These are phyloP conservation scores for Mycena belliarum DNA, from an alignment of 768 basidiomycete genomes.

Conservation along the genomic window DNA sequence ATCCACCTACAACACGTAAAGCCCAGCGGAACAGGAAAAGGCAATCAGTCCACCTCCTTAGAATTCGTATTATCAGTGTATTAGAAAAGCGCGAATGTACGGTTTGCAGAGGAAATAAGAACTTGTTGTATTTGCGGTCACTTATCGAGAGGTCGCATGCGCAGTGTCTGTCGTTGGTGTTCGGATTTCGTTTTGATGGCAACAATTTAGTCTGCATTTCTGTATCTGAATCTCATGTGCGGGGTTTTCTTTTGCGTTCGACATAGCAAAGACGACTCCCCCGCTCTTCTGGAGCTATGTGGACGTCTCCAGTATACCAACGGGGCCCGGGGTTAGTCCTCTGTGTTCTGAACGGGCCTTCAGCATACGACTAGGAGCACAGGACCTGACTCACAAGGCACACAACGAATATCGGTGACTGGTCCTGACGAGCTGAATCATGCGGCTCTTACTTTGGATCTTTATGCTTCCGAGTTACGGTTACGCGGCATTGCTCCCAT, in stretches of 20 bases:
- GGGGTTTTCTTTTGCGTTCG: slow-evolving; percentile 62
- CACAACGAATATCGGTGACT: slow-evolving; percentile 25
- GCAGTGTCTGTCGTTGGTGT: no score
- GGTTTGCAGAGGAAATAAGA: slow-evolving; percentile 3
- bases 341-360: slow-evolving; percentile 3
- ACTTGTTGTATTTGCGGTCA: slow-evolving; percentile 5
- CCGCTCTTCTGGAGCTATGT: slow-evolving; percentile 27
- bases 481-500: slow-evolving; percentile 62
- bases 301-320: slow-evolving; percentile 49
- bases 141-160: no score
- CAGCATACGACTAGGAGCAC: neutral
- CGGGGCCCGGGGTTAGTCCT: slow-evolving; percentile 54
- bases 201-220: no score
- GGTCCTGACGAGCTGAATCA: slow-evolving; percentile 1
- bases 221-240: slow-evolving; percentile 51
- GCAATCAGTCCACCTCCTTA: slow-evolving; percentile 5
- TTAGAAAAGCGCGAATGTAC: slow-evolving; percentile 21
- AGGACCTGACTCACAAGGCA: slow-evolving; percentile 70
- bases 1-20: slow-evolving; percentile 70
- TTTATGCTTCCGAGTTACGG: slow-evolving; percentile 76
- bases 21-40: slow-evolving; percentile 9
- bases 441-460: slow-evolving; percentile 38
- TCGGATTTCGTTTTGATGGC: no score
- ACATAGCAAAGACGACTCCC: slow-evolving; percentile 23
- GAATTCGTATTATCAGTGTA: slow-evolving; percentile 12